Percentiles rank a stretch among this genome's conserved stretches.
These are phyloP conservation scores for Mycena latifolia DNA, from an alignment of 768 basidiomycete genomes.

Conservation along the genomic window DNA sequence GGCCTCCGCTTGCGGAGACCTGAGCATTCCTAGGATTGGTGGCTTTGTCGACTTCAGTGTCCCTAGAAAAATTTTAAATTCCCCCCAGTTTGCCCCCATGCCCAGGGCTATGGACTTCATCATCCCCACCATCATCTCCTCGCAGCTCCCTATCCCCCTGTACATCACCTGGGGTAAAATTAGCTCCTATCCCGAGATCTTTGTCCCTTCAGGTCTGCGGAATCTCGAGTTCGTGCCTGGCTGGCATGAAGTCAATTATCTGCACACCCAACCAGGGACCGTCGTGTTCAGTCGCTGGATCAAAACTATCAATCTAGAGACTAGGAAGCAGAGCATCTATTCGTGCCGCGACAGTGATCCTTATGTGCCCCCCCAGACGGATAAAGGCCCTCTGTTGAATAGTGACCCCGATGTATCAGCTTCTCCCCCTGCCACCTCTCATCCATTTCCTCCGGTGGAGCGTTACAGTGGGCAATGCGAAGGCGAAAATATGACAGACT, in stretches of 20 bases:
- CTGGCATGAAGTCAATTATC: neutral
- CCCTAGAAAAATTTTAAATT: neutral
- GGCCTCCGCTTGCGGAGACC: neutral
- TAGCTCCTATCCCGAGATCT: neutral
- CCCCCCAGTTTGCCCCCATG: neutral
- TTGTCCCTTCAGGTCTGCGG: neutral
- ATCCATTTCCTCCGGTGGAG: constrained; percentile 13
- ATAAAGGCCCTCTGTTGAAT: neutral
- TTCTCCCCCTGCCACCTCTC: neutral
- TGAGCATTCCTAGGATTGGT: constrained; percentile 11
- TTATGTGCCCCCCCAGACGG: neutral
- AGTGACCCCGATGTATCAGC: neutral
- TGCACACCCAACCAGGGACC: neutral
- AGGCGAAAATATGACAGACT: neutral
- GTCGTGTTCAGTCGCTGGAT: constrained; percentile 3
- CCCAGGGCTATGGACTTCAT: neutral
- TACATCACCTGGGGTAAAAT: neutral
- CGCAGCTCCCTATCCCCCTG: neutral
- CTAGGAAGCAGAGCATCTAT: neutral
- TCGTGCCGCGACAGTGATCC: neutral
- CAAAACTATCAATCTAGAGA: neutral
- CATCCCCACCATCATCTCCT: neutral
- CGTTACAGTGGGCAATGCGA: neutral
- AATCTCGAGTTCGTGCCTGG: neutral
- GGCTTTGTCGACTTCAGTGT: constrained; percentile 17